Percentiles rank a stretch among this genome's conserved stretches.
phyloP scores from a whole-genome alignment of 2,329 filamentous ascomycete genomes.

The Talaromyces sp. region DNA sequence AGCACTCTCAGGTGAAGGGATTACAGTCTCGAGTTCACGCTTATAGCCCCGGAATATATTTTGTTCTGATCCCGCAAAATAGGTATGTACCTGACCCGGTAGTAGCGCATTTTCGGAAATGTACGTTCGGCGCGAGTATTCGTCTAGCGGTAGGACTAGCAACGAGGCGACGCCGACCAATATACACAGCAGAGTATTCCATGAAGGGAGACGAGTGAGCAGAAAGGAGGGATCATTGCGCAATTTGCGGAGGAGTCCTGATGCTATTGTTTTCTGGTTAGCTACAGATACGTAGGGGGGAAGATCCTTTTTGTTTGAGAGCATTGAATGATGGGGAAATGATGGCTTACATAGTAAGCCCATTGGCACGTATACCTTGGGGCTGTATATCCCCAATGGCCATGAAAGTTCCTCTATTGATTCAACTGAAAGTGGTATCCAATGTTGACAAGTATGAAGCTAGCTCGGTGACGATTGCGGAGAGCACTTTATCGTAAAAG shows the following conservation, averaged over 20 bases:
- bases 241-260: slow-evolving; percentile 49
- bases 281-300: not conserved
- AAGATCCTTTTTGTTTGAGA: not conserved
- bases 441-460: not conserved
- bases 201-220: slow-evolving; percentile 70
- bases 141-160: slow-evolving; percentile 79
- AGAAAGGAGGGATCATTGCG: slow-evolving; percentile 78
- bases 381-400: slow-evolving; percentile 8
- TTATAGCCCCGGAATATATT: slow-evolving; percentile 88
- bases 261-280: slow-evolving; percentile 21
- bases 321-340: not conserved
- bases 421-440: not conserved
- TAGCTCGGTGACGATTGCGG: not conserved
- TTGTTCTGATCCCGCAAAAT: slow-evolving; percentile 94
- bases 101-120: slow-evolving; percentile 96
- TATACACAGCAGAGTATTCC: slow-evolving; percentile 81
- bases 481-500: not conserved
- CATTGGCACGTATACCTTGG: slow-evolving; percentile 14
- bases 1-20: slow-evolving; percentile 19
- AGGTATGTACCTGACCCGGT: slow-evolving; percentile 94
- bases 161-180: slow-evolving; percentile 85
- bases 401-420: not conserved
- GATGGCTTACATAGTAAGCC: slow-evolving; percentile 16
- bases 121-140: slow-evolving; percentile 89
- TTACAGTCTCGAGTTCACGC: slow-evolving; percentile 67